Evolutionary conservation across 2,329 filamentous ascomycete genomes (phyloP).

Genomic region (Daldinia sp.): DNA sequence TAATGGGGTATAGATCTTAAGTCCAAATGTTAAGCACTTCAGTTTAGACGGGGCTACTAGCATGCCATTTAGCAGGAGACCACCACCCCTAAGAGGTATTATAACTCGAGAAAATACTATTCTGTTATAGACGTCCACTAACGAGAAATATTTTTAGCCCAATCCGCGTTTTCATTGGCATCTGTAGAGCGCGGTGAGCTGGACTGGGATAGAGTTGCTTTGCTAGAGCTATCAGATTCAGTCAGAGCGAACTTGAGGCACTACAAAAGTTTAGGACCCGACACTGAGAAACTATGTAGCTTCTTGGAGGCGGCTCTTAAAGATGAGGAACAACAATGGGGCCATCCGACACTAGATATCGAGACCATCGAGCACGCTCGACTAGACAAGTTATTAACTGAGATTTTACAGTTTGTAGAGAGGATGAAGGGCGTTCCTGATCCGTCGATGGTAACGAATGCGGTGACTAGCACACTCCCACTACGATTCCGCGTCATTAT

Average conservation of each 20-base stretch:
- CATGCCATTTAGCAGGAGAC: constrained; percentile 35
- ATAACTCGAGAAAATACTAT: not conserved
- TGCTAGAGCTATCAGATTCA: constrained; percentile 55
- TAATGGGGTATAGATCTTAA: constrained; percentile 38
- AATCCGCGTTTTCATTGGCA: constrained; percentile 23
- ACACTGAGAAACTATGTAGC: constrained; percentile 49
- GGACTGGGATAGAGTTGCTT: constrained; percentile 30
- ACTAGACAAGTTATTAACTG: constrained; percentile 53
- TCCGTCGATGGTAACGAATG: constrained; percentile 19
- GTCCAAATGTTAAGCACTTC: constrained; percentile 44
- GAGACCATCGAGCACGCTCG: constrained; percentile 50
- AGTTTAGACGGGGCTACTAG: constrained; percentile 40
- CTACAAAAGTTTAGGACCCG: constrained; percentile 45
- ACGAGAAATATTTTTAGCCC: constrained; percentile 14
- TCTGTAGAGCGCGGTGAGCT: constrained; percentile 35
- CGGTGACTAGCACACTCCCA: constrained; percentile 35
- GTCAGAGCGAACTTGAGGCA: constrained; percentile 50
- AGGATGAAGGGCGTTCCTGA: constrained; percentile 43
- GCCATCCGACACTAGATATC: constrained; percentile 49
- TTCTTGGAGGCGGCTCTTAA: constrained; percentile 52
- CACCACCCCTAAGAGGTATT: constrained; percentile 37
- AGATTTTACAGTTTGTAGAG: constrained; percentile 52
- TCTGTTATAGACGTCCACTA: not conserved
- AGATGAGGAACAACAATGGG: constrained; percentile 49
- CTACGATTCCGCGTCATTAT: constrained; percentile 48